phyloP scores from a whole-genome alignment of 176 grass and related monocot genomes.

The Avena atlantica region DNA sequence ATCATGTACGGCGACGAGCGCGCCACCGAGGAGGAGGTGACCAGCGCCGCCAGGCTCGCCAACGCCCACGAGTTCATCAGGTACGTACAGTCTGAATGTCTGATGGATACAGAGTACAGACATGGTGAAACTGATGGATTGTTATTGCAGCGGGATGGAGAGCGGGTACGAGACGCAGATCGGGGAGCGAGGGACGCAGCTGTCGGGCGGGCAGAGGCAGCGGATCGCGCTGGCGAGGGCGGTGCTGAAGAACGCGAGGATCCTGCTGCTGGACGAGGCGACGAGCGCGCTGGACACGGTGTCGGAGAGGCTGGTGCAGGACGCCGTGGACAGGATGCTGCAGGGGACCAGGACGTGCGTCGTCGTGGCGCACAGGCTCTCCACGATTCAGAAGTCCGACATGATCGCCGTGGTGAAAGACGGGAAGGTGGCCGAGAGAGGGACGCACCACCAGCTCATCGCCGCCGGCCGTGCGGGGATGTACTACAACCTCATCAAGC shows the following conservation, averaged over 20 bases:
- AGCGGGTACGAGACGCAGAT: slow-evolving; percentile 59
- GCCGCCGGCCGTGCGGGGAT: slow-evolving; percentile 41
- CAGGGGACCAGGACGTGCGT: slow-evolving; percentile 57
- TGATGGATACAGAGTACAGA: background rate
- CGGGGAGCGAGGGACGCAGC: slow-evolving; percentile 59
- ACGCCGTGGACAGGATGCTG: slow-evolving; percentile 60
- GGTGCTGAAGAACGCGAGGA: slow-evolving; percentile 54
- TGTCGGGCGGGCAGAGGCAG: slow-evolving; percentile 69
- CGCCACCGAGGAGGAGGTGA: slow-evolving; percentile 49
- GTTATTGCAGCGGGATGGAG: slow-evolving; percentile 42
- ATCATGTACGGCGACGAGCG: slow-evolving; percentile 51
- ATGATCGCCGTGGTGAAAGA: slow-evolving; percentile 53
- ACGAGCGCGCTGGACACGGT: slow-evolving; percentile 79
- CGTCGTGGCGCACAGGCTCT: slow-evolving; percentile 63
- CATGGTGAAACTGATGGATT: background rate
- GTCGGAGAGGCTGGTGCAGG: slow-evolving; percentile 63
- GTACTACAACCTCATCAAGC: slow-evolving; percentile 64
- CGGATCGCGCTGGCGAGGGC: slow-evolving; percentile 62
- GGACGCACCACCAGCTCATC: slow-evolving; percentile 54
- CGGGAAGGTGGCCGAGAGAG: slow-evolving; percentile 57
- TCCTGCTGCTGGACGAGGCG: slow-evolving; percentile 90
- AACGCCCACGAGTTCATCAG: slow-evolving; percentile 61
- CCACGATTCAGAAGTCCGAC: slow-evolving; percentile 52
- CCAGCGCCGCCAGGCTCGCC: slow-evolving; percentile 46
- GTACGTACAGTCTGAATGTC: background rate